phyloP scores from a whole-genome alignment of 192 early-diverging fungal genomes.

The Backusella liffmaniae region DNA sequence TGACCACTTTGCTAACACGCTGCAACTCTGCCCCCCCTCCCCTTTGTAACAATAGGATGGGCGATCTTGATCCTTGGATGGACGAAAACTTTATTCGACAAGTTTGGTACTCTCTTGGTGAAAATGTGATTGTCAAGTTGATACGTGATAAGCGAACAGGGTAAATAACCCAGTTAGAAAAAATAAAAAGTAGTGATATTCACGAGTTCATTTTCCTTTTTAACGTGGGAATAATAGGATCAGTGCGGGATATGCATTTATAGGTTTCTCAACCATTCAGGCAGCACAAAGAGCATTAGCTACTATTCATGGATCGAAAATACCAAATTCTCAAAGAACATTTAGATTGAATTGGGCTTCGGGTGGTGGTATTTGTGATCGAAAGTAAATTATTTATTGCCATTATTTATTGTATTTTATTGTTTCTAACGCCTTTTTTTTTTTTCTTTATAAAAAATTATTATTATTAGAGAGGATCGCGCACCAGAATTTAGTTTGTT shows the following conservation, averaged over 20 bases:
- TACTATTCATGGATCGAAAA: slow-evolving; percentile 73
- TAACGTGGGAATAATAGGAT: neutral
- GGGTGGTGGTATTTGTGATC: slow-evolving; percentile 64
- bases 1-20: neutral
- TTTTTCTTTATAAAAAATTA: neutral
- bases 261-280: slow-evolving; percentile 72
- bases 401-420: neutral
- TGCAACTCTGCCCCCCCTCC: neutral
- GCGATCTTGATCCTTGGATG: slow-evolving; percentile 97
- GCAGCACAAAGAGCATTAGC: slow-evolving; percentile 74
- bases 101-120: slow-evolving; percentile 81
- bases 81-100: slow-evolving; percentile 86
- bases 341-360: slow-evolving; percentile 97
- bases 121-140: slow-evolving; percentile 78
- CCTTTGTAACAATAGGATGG: slow-evolving; percentile 64
- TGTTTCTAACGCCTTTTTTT: neutral
- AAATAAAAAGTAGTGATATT: slow-evolving; percentile 6
- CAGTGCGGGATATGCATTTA: slow-evolving; percentile 89
- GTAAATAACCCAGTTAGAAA: slow-evolving; percentile 37
- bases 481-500: slow-evolving; percentile 87
- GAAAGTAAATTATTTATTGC: slow-evolving; percentile 39
- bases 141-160: slow-evolving; percentile 89
- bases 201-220: slow-evolving; percentile 30
- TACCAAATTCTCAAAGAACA: slow-evolving; percentile 74
- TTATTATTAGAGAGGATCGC: slow-evolving; percentile 54